Evolutionary conservation across 805 yeast genomes (phyloP).

Genomic region (Maudiozyma saulgeensis): DNA sequence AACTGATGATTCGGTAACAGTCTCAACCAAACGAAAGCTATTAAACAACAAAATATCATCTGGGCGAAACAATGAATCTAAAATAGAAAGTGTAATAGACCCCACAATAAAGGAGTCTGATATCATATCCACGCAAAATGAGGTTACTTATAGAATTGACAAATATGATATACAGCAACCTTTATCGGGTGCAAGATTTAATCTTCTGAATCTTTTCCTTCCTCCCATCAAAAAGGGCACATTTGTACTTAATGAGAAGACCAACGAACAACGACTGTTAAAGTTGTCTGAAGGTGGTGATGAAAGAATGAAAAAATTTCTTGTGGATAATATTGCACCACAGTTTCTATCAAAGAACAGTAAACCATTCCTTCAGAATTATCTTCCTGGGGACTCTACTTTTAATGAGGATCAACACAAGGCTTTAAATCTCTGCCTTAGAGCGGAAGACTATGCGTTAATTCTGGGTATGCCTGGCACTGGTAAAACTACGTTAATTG

Average conservation of each 20-base stretch:
- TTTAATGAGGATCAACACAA: constrained; percentile 63
- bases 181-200: constrained; percentile 66
- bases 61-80: constrained; percentile 1
- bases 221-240: constrained; percentile 25
- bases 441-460: constrained; percentile 65
- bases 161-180: constrained; percentile 70
- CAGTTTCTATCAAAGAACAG: constrained; percentile 11
- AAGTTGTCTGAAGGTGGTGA: constrained; percentile 31
- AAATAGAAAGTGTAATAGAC: constrained; percentile 12
- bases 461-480: constrained; percentile 98
- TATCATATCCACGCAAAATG: constrained; percentile 29
- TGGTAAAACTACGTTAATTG: constrained; percentile 86
- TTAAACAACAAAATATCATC: constrained; percentile 25
- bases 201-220: constrained; percentile 59
- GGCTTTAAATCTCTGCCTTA: constrained; percentile 59
- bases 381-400: constrained; percentile 3
- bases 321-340: constrained; percentile 29
- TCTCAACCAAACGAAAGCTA: constrained; percentile 49
- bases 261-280: constrained; percentile 6
- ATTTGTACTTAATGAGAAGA: constrained; percentile 19
- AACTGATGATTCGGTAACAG: constrained; percentile 33
- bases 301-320: constrained; percentile 22
- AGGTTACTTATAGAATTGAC: constrained; percentile 54
- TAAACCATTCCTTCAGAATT: constrained; percentile 17
- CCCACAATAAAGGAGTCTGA: constrained; percentile 3